Conservation (phyloP, 352 stramenopile species). For the Pythium rhizo-oryzae region DNA sequence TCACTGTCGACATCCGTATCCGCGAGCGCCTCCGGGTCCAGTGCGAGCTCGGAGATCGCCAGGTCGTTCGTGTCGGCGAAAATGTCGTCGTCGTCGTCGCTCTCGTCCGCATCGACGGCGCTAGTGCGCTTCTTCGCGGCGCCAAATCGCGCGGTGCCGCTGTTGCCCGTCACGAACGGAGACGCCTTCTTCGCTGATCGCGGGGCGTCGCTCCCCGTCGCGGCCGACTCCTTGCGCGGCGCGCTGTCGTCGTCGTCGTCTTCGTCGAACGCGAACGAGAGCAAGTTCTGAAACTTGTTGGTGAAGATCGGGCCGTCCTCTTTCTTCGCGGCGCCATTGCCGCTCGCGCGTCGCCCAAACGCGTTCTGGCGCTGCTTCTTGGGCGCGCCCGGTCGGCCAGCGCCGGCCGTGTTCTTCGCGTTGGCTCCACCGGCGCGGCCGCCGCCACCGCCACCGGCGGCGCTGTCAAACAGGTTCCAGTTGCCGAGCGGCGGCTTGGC, state of each 20-base stretch:
- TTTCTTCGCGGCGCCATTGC: constrained; percentile 29
- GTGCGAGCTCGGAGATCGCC: constrained; percentile 49
- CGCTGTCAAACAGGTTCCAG: constrained; percentile 37
- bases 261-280: constrained; percentile 74
- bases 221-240: background rate
- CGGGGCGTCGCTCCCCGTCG: background rate
- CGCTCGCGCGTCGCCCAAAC: constrained; percentile 14
- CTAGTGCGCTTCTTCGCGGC: background rate
- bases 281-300: constrained; percentile 86
- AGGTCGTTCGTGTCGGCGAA: constrained; percentile 38
- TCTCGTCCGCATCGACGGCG: constrained; percentile 13
- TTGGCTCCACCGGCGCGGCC: constrained; percentile 2
- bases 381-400: background rate
- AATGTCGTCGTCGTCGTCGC: constrained; percentile 31
- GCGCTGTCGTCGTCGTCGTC: constrained; percentile 32
- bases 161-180: constrained; percentile 20
- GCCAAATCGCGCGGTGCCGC: background rate
- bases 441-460: background rate
- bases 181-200: constrained; percentile 20
- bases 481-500: constrained; percentile 24
- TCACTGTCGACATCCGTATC: constrained; percentile 33
- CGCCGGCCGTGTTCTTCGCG: constrained; percentile 8
- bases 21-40: constrained; percentile 27
- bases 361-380: constrained; percentile 32
- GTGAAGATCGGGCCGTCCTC: constrained; percentile 55